Percentiles rank a stretch among this genome's conserved stretches.
Conservation (phyloP, 2,329 filamentous ascomycete genomes). For the Botryotinia calthae region DNA sequence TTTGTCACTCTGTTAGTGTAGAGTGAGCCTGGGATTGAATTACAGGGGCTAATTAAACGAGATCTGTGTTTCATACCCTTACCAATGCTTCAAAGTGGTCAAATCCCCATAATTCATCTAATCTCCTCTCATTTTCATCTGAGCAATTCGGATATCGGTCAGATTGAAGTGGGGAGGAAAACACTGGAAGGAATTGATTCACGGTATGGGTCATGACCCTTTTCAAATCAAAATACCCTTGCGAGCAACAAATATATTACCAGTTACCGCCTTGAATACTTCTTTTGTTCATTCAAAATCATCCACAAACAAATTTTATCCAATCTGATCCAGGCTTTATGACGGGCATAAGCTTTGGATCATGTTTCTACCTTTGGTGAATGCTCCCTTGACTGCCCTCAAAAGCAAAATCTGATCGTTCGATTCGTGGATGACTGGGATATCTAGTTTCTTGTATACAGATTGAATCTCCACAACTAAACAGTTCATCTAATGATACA, state of each 20-base stretch:
- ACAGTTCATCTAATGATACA: slow-evolving; percentile 6
- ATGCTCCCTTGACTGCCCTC: too few relatives aligned
- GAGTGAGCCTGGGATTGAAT: not conserved
- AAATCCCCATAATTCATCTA: not conserved
- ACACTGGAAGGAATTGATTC: not conserved
- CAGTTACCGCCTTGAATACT: slow-evolving; percentile 14
- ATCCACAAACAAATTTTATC: not conserved
- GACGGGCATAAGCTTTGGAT: not conserved
- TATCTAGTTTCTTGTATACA: not conserved
- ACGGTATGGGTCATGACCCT: slow-evolving; percentile 12
- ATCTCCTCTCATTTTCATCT: not conserved
- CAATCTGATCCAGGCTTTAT: not conserved
- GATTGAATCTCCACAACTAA: not conserved
- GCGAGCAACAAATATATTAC: slow-evolving; percentile 19
- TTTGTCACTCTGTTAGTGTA: not conserved
- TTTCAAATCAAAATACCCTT: slow-evolving; percentile 2
- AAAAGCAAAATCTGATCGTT: not conserved
- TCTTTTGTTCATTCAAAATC: not conserved
- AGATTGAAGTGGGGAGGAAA: not conserved
- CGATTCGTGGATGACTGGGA: not conserved
- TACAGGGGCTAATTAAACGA: not conserved
- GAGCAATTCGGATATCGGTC: not conserved
- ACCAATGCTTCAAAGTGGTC: not conserved
- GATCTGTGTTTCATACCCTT: slow-evolving; percentile 6
- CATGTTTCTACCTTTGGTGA: not conserved